Base-by-base conservation (phyloP, 1,139 yeast genomes). In the Blastobotrys capitulatus region DNA sequence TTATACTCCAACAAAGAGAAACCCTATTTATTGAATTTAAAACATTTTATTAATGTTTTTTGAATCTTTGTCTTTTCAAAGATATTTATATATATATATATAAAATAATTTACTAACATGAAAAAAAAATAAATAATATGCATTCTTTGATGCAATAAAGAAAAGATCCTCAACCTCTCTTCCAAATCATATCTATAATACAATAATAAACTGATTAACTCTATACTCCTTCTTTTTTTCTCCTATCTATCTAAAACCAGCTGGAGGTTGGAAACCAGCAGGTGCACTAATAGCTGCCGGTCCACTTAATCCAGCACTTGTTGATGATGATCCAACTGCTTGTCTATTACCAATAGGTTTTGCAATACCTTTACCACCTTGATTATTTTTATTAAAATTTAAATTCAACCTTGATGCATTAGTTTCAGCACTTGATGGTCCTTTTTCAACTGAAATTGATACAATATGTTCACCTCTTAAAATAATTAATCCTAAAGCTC, bases 381-480 rank as follows among this genome's bases (percentile, higher is more conserved):
- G 56, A 18, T 65, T 67, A 29, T 29, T 29, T 5, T 7, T 69
- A 52, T 74, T 63, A 18, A 25, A 31, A 51, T 25, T 16, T 26
- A 38, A n/a, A 18, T n/a, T 40, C 20, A 44, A 22, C 32, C 47
- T 27, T 15, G 35, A n/a, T 8, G 22, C 13, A 19, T 73, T 68
- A 51, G 75, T 78, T 29, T 41, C 4, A 15, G 3, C 19, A 15
- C 76, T 68, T 4, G 82, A 71, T 1, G 96, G 96, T 5, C 85
- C 81, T 37, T 89, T 81, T 63, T 88, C 96, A 31, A 89, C 84
- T 35, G 85, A 80, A 12, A 90, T 77, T 42, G 94, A 80, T n/a
- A 92, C 81, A 29, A 92, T 80, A 57, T 85, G 88, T 56, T 87
- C 97, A 1, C 98, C 98, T 57, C 98, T 76, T 45, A 92, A 70